Evolutionary conservation across 352 stramenopile species (phyloP).

Genomic region (Globisporangium barbulae): DNA sequence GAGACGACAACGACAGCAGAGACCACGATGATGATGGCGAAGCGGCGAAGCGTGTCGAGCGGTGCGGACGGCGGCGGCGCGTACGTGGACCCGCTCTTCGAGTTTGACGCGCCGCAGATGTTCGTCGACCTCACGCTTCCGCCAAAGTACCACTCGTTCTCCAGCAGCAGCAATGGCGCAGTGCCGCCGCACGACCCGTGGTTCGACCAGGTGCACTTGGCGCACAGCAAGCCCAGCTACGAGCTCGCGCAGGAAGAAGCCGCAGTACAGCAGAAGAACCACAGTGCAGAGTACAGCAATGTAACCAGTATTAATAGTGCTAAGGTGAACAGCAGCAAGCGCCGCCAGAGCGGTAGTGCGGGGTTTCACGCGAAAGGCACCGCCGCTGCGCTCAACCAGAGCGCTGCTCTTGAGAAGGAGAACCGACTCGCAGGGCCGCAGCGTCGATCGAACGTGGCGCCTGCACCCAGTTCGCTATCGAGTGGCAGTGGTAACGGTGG

Average conservation of each 20-base stretch:
- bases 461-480: not conserved
- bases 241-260: slow-evolving; percentile 40
- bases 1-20: not conserved
- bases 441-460: slow-evolving; percentile 7
- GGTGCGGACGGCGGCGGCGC: not conserved
- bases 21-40: slow-evolving; percentile 1
- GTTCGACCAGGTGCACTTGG: slow-evolving; percentile 55
- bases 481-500: not conserved
- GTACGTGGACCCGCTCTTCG: slow-evolving; percentile 57
- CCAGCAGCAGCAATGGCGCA: not conserved
- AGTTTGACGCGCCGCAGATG: slow-evolving; percentile 65
- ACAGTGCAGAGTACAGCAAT: slow-evolving; percentile 5
- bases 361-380: not conserved
- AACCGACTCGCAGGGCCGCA: slow-evolving; percentile 19
- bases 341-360: not conserved
- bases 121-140: slow-evolving; percentile 50
- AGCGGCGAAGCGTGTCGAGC: slow-evolving; percentile 14
- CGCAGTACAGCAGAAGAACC: slow-evolving; percentile 14
- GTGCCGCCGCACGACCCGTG: slow-evolving; percentile 47
- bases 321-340: not conserved
- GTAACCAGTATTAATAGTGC: not conserved
- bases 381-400: slow-evolving; percentile 6
- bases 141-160: slow-evolving; percentile 6
- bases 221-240: slow-evolving; percentile 57
- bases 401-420: slow-evolving; percentile 28